phyloP scores from a whole-genome alignment of 139 green algal genomes.

The Tetradesmus lagerheimii region DNA sequence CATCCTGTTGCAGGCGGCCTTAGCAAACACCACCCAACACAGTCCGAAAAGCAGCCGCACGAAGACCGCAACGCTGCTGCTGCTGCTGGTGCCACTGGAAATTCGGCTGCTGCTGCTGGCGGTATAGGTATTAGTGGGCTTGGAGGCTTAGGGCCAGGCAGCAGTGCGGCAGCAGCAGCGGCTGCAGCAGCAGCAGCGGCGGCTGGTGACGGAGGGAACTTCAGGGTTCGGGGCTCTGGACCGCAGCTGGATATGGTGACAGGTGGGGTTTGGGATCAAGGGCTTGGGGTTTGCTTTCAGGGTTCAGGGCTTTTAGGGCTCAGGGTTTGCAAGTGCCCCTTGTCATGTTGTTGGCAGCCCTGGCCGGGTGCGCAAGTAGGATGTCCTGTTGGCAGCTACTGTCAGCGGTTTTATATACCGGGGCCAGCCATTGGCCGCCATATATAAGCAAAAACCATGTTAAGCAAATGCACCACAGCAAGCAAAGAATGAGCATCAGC shows the following conservation, averaged over 20 bases:
- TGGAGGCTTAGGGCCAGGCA: not conserved
- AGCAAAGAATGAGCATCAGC: not conserved
- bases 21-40: not conserved
- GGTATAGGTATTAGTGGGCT: not conserved
- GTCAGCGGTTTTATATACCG: no score
- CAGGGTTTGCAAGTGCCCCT: no score
- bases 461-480: no score
- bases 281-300: not conserved
- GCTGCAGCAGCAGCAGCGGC: slow-evolving; percentile 14
- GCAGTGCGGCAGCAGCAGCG: not conserved
- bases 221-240: slow-evolving; percentile 22
- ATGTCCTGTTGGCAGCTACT: no score
- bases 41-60: slow-evolving; percentile 17
- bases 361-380: no score
- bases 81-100: not conserved
- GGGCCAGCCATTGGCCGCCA: no score
- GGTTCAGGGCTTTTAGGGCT: not conserved
- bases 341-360: no score
- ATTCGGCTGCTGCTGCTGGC: not conserved
- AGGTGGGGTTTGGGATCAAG: not conserved
- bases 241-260: slow-evolving; percentile 46
- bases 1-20: slow-evolving; percentile 8
- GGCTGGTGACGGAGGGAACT: not conserved
- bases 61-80: slow-evolving; percentile 5
- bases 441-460: no score